Percentiles rank a stretch among this genome's conserved stretches.
Evolutionary conservation across 2,329 filamentous ascomycete genomes (phyloP).

Genomic region (Tricladium varicosporioides): DNA sequence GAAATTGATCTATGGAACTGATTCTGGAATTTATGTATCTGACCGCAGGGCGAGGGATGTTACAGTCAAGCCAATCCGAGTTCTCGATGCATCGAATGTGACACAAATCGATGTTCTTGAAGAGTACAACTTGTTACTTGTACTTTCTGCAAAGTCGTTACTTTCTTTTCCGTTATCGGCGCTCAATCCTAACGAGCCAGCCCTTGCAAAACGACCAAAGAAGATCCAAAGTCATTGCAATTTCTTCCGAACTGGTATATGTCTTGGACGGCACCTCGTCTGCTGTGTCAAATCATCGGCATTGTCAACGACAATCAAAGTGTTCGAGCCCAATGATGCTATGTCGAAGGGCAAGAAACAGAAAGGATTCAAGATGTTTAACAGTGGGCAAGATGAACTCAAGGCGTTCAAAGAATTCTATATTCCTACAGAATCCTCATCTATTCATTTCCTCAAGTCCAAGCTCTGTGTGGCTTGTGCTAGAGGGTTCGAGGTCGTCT

Average conservation of each 20-base stretch:
- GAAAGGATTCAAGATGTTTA: constrained; percentile 95
- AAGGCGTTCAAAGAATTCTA: constrained; percentile 99
- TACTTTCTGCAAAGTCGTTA: constrained; percentile 89
- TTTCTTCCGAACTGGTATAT: constrained; percentile 98
- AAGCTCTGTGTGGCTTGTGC: constrained; percentile 96
- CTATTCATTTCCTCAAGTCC: constrained; percentile 94
- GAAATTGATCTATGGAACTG: constrained; percentile 92
- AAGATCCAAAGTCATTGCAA: constrained; percentile 97
- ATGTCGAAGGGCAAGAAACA: constrained; percentile 94
- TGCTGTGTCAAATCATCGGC: constrained; percentile 95
- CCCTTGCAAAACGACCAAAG: constrained; percentile 80
- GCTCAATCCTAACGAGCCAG: constrained; percentile 78
- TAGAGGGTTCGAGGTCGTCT: constrained; percentile 95
- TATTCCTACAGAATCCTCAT: constrained; percentile 96
- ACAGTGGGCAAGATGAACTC: constrained; percentile 86
- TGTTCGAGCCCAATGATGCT: constrained; percentile 96
- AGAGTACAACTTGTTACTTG: constrained; percentile 87
- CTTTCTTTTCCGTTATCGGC: constrained; percentile 86
- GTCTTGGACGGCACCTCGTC: constrained; percentile 87
- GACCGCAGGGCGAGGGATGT: constrained; percentile 86
- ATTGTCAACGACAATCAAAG: constrained; percentile 93
- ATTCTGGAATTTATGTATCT: constrained; percentile 87
- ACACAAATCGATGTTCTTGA: constrained; percentile 96
- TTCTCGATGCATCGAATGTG: constrained; percentile 82
- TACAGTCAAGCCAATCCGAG: constrained; percentile 69